These are phyloP conservation scores for Pichia exigua DNA, from an alignment of 805 yeast species.

Conservation along the genomic window DNA sequence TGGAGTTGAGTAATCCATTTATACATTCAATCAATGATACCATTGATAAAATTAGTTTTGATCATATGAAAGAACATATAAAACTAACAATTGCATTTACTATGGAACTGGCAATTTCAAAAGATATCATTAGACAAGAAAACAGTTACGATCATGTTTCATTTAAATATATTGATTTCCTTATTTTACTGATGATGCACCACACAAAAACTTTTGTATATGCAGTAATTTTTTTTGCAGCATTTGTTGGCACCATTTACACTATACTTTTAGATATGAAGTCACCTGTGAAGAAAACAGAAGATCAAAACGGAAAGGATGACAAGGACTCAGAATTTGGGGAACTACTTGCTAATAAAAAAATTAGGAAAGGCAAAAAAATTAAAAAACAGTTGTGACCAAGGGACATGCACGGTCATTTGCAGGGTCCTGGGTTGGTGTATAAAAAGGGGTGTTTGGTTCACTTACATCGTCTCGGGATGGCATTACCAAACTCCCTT, in stretches of 20 bases:
- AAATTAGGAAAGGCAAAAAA: not conserved
- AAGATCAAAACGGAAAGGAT: not conserved
- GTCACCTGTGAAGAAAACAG: not conserved
- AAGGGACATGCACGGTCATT: not conserved
- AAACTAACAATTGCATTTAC: constrained; percentile 69
- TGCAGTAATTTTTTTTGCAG: constrained; percentile 4
- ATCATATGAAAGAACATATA: constrained; percentile 74
- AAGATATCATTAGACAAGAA: not conserved
- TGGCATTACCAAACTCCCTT: too few relatives aligned
- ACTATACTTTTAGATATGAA: not conserved
- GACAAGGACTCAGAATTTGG: not conserved
- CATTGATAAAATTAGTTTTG: constrained; percentile 67
- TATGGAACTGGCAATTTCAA: constrained; percentile 52
- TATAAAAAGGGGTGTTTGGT: not conserved
- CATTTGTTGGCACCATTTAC: constrained; percentile 1
- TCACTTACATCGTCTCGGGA: too few relatives aligned
- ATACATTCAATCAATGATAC: constrained; percentile 80
- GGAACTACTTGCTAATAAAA: not conserved
- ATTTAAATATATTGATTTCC: constrained; percentile 14
- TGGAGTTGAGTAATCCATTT: constrained; percentile 54
- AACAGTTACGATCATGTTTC: constrained; percentile 2
- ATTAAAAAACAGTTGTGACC: not conserved
- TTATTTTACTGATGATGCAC: constrained; percentile 10
- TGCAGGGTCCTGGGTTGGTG: not conserved
- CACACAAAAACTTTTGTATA: constrained; percentile 12